Conservation (phyloP, 2,329 filamentous ascomycete genomes). For the Diaporthe caulivora region DNA sequence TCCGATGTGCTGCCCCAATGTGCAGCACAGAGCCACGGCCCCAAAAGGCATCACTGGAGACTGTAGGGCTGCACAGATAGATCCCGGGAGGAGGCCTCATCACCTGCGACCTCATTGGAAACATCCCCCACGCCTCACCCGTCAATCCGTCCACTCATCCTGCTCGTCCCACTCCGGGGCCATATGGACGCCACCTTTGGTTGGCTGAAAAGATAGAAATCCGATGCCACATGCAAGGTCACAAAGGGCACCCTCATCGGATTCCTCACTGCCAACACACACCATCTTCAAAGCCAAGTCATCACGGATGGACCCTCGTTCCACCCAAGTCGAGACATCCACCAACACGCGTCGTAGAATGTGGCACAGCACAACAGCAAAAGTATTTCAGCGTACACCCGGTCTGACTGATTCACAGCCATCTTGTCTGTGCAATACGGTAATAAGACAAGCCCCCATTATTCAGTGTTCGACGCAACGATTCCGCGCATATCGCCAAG, state of each 20-base stretch:
- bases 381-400: neutral
- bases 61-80: neutral
- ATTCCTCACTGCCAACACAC: neutral
- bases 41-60: neutral
- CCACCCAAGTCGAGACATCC: constrained; percentile 3
- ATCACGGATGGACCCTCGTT: neutral
- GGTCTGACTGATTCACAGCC: constrained; percentile 27
- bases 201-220: neutral
- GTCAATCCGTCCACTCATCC: constrained; percentile 15
- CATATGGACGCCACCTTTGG: neutral
- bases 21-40: neutral
- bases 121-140: constrained; percentile 8
- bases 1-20: constrained; percentile 5
- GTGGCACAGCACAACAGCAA: constrained; percentile 18
- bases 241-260: no score
- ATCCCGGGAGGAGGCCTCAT: constrained; percentile 26
- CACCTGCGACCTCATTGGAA: constrained; percentile 11
- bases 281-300: neutral
- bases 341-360: neutral
- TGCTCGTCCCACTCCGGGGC: neutral
- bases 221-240: no score
- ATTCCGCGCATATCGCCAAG: neutral
- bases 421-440: neutral
- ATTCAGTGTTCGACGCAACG: neutral
- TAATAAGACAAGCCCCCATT: neutral